phyloP scores from a whole-genome alignment of 2,329 filamentous ascomycete species.

The Fusarium nygamai region DNA sequence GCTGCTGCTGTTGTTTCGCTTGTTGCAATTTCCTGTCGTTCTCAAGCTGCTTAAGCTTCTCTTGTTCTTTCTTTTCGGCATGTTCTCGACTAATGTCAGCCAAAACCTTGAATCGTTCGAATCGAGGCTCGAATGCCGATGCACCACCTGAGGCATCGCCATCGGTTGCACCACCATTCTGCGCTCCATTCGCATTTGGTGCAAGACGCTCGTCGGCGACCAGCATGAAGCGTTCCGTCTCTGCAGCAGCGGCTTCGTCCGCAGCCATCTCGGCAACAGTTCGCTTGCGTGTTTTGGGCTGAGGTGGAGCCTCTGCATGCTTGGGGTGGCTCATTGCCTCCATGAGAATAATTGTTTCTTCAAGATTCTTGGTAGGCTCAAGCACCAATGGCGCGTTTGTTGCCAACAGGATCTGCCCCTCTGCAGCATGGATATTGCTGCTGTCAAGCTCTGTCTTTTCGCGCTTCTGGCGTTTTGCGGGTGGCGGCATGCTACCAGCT shows the following conservation, averaged over 20 bases:
- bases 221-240: slow-evolving; percentile 92
- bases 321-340: slow-evolving; percentile 79
- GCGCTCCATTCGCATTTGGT: slow-evolving; percentile 65
- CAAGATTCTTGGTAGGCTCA: slow-evolving; percentile 75
- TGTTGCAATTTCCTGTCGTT: slow-evolving; percentile 64
- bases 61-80: slow-evolving; percentile 78
- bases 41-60: slow-evolving; percentile 74
- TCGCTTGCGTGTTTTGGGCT: slow-evolving; percentile 89
- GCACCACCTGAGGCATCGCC: slow-evolving; percentile 77
- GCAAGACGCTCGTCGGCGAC: slow-evolving; percentile 86
- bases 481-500: slow-evolving; percentile 65
- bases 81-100: slow-evolving; percentile 84
- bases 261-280: slow-evolving; percentile 95
- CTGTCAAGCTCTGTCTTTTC: slow-evolving; percentile 81
- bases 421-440: slow-evolving; percentile 76
- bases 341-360: slow-evolving; percentile 77
- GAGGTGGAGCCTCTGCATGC: slow-evolving; percentile 79
- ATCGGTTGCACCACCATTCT: slow-evolving; percentile 68
- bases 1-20: slow-evolving; percentile 55
- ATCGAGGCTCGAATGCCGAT: slow-evolving; percentile 83
- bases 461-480: slow-evolving; percentile 74
- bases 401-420: slow-evolving; percentile 78
- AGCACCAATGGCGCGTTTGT: slow-evolving; percentile 81
- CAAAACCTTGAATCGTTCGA: slow-evolving; percentile 91
- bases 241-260: slow-evolving; percentile 90